A percentile compares a stretch with the other conserved stretches of the same genome.
Conservation (phyloP, 2,329 filamentous ascomycete genomes). For the Chrysoporthe deuterocubensis region DNA sequence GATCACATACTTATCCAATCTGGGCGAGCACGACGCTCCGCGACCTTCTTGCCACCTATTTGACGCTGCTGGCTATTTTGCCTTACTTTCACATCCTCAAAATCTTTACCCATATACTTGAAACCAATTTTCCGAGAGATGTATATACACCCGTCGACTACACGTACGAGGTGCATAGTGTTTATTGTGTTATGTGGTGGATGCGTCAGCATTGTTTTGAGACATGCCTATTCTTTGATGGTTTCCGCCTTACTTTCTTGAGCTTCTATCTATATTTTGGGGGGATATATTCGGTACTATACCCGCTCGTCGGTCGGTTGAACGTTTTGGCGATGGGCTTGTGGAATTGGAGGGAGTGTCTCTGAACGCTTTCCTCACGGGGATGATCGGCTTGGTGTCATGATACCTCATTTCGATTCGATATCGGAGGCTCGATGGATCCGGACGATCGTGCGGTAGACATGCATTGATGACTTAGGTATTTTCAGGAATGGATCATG, state of each 20-base stretch:
- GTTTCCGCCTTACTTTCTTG: background rate
- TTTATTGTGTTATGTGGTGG: constrained; percentile 28
- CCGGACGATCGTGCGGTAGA: constrained; percentile 11
- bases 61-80: constrained; percentile 18
- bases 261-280: constrained; percentile 7
- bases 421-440: constrained; percentile 3
- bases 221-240: constrained; percentile 3
- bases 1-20: background rate
- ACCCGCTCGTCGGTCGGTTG: constrained; percentile 2
- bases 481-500: constrained; percentile 26
- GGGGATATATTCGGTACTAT: background rate
- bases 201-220: background rate
- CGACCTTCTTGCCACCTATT: constrained; percentile 23
- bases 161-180: constrained; percentile 21
- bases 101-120: constrained; percentile 20
- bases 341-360: background rate
- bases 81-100: constrained; percentile 20
- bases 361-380: background rate
- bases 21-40: constrained; percentile 10
- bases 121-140: constrained; percentile 11
- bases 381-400: constrained; percentile 16
- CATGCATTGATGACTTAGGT: constrained; percentile 13
- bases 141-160: constrained; percentile 23
- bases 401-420: constrained; percentile 9
- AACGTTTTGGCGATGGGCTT: background rate